phyloP scores from a whole-genome alignment of 2,329 filamentous ascomycete species.

The Diatrype stigma region DNA sequence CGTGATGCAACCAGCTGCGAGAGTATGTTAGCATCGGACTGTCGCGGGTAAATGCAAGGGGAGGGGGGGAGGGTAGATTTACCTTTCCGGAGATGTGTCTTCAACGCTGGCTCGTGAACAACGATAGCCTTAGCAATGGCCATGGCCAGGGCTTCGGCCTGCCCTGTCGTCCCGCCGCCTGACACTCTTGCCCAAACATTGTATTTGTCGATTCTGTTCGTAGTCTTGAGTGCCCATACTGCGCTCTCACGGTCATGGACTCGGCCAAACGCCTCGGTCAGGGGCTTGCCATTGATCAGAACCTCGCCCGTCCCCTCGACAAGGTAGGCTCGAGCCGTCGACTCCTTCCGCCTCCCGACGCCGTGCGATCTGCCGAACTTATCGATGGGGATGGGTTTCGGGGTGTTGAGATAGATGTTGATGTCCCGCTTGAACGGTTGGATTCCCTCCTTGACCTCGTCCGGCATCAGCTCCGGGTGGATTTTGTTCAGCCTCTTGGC shows the following conservation, averaged over 20 bases:
- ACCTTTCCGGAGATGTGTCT: conserved; percentile 85
- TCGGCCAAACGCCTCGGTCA: conserved; percentile 77
- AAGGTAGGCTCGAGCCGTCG: conserved; percentile 77
- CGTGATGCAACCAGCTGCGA: conserved; percentile 82
- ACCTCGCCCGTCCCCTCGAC: conserved; percentile 92
- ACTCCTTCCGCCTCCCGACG: conserved; percentile 82
- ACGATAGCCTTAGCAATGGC: conserved; percentile 83
- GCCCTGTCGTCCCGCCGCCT: conserved; percentile 89
- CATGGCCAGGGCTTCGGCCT: conserved; percentile 90
- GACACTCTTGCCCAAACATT: conserved; percentile 85
- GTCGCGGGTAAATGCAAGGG: conserved; percentile 27
- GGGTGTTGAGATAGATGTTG: conserved; percentile 63
- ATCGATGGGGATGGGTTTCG: conserved; percentile 66
- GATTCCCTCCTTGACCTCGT: conserved; percentile 62
- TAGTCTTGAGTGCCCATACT: conserved; percentile 82
- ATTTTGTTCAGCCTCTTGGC: conserved; percentile 82
- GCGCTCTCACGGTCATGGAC: conserved; percentile 93
- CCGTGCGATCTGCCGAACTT: conserved; percentile 73
- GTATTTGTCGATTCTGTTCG: conserved; percentile 86
- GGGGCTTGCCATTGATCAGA: conserved; percentile 82
- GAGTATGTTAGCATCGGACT: conserved; percentile 21
- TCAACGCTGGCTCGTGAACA: conserved; percentile 88
- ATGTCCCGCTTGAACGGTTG: conserved; percentile 69
- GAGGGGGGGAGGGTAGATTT: conserved; percentile 24
- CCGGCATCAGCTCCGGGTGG: conserved; percentile 70